Conservation (phyloP, 208 protist species). For the Trypanosoma boissoni region DNA sequence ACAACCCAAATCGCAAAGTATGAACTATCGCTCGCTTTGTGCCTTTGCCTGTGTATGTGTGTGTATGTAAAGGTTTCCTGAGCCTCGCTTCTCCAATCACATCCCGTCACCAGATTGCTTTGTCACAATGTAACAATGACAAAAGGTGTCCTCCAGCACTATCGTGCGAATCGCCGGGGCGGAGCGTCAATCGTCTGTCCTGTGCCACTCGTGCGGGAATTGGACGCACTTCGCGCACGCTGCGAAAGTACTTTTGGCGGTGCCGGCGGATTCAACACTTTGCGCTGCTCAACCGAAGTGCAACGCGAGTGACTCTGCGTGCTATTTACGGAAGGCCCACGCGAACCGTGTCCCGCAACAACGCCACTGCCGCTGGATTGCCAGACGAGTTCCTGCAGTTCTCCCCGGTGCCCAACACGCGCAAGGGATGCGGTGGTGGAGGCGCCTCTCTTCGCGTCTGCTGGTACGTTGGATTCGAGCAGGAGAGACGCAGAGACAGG, state of each 20-base stretch:
- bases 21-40: too few relatives aligned
- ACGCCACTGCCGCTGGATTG: constrained; percentile 40
- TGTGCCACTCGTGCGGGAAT: too few relatives aligned
- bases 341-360: constrained; percentile 32
- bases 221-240: constrained; percentile 21
- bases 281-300: neutral
- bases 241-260: constrained; percentile 16
- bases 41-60: too few relatives aligned
- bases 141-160: too few relatives aligned
- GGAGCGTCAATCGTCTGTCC: too few relatives aligned
- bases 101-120: too few relatives aligned
- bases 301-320: neutral
- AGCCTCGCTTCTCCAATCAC: too few relatives aligned
- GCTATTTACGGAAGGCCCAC: constrained; percentile 19
- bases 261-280: too few relatives aligned
- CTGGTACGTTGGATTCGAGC: constrained; percentile 1
- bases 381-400: constrained; percentile 58
- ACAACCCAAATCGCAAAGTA: constrained; percentile 9
- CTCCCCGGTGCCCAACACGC: constrained; percentile 16
- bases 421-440: constrained; percentile 8
- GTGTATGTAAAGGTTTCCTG: too few relatives aligned
- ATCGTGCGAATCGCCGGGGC: too few relatives aligned
- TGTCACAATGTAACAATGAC: too few relatives aligned
- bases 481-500: constrained; percentile 16
- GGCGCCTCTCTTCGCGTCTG: neutral